Percentiles rank a stretch among this genome's conserved stretches.
phyloP scores from a whole-genome alignment of 176 grass and related monocot species.

The Carex cristatella region DNA sequence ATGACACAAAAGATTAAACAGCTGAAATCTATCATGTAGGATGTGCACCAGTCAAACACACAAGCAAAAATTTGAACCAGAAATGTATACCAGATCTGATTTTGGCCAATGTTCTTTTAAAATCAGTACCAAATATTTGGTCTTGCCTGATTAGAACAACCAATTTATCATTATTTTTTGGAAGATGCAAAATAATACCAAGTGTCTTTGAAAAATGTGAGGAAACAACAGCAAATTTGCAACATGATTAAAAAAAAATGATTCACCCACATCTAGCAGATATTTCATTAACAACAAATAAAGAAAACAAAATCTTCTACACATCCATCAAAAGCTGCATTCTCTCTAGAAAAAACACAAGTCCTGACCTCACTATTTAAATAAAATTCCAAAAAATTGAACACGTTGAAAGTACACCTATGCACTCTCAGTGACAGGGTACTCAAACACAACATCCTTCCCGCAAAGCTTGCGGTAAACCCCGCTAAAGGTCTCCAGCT shows the following conservation, averaged over 20 bases:
- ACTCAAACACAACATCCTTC: constrained; percentile 53
- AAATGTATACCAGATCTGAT: too few relatives aligned
- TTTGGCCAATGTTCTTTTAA: too few relatives aligned
- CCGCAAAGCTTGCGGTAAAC: constrained; percentile 89
- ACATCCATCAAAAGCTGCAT: background rate
- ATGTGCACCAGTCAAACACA: too few relatives aligned
- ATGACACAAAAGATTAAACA: too few relatives aligned
- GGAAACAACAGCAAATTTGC: background rate
- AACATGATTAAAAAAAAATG: too few relatives aligned
- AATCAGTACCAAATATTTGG: too few relatives aligned
- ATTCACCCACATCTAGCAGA: background rate
- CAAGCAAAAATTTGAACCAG: too few relatives aligned
- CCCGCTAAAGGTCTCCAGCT: constrained; percentile 78
- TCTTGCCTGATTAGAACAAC: too few relatives aligned
- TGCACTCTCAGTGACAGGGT: constrained; percentile 18
- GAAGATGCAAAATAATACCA: too few relatives aligned
- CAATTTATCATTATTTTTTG: too few relatives aligned
- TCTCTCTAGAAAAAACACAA: background rate
- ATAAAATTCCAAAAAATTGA: background rate
- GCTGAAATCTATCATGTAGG: too few relatives aligned
- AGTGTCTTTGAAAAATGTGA: too few relatives aligned
- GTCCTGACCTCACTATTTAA: constrained; percentile 14
- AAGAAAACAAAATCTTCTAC: background rate
- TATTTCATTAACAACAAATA: background rate
- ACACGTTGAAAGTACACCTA: background rate